Conservation (phyloP, 768 basidiomycete genomes). For the Rhizopogon vulgaris region DNA sequence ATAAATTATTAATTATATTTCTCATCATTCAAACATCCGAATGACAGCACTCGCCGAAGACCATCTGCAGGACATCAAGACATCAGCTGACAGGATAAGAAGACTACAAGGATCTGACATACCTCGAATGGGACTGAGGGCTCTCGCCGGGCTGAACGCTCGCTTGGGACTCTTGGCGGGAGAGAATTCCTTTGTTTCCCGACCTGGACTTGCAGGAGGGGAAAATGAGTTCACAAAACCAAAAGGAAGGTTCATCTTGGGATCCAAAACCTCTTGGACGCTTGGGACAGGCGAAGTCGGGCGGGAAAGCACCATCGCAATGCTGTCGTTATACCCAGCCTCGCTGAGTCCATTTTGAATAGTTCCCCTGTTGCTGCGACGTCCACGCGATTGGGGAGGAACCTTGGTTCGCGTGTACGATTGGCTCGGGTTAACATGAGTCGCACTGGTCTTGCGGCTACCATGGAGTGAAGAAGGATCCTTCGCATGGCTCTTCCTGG, state of each 20-base stretch:
- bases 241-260: slow-evolving; percentile 4
- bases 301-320: slow-evolving; percentile 21
- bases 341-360: not conserved
- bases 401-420: not conserved
- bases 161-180: slow-evolving; percentile 14
- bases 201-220: slow-evolving; percentile 1
- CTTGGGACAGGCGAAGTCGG: slow-evolving; percentile 12
- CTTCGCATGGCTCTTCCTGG: not conserved
- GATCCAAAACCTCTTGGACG: slow-evolving; percentile 1
- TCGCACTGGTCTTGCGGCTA: not conserved
- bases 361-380: slow-evolving; percentile 11
- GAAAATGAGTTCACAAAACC: not conserved
- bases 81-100: not conserved
- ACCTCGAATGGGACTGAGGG: slow-evolving; percentile 27
- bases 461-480: not conserved
- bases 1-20: not conserved
- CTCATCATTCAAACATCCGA: slow-evolving; percentile 9
- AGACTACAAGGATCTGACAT: slow-evolving; percentile 16
- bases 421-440: not conserved
- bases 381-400: slow-evolving; percentile 11
- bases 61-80: slow-evolving; percentile 13
- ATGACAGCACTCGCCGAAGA: slow-evolving; percentile 21
- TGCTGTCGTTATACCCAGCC: slow-evolving; percentile 5
- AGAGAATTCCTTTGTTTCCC: not conserved
- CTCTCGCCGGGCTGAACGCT: slow-evolving; percentile 15